A percentile compares a stretch with the other conserved stretches of the same genome.
Conservation (phyloP, 306 rosid species). For the Prunus armeniaca region DNA sequence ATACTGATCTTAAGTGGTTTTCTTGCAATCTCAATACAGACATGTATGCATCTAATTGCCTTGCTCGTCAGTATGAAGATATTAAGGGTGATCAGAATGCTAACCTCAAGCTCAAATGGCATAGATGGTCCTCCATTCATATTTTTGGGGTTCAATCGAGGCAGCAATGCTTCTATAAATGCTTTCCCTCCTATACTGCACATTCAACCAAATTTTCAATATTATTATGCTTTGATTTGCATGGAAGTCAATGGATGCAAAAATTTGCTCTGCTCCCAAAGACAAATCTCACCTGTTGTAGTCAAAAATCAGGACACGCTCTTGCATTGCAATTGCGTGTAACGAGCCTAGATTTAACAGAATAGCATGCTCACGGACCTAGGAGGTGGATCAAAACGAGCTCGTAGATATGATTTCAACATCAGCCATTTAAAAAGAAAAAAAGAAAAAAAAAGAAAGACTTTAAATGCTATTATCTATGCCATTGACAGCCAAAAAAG, state of each 20-base stretch:
- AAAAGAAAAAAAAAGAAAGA: no score
- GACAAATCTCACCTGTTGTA: conserved; percentile 58
- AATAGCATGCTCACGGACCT: conserved; percentile 97
- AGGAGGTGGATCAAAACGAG: conserved; percentile 24
- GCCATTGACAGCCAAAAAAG: no score
- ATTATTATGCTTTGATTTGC: conserved; percentile 18
- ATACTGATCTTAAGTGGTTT: background rate
- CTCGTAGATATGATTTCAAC: background rate
- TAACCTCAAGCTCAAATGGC: conserved; percentile 97
- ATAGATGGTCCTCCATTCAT: conserved; percentile 79
- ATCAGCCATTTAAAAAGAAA: background rate
- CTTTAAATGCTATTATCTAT: no score
- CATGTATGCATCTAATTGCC: conserved; percentile 5
- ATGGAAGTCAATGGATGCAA: background rate
- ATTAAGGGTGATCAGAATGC: conserved; percentile 11
- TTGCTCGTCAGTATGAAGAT: background rate
- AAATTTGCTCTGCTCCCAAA: conserved; percentile 17
- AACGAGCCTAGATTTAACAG: conserved; percentile 90
- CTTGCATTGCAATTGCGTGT: conserved; percentile 94
- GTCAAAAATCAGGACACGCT: conserved; percentile 81
- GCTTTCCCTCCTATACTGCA: conserved; percentile 90
- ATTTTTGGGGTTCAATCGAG: conserved; percentile 80
- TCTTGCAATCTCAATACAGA: background rate
- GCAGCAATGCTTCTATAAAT: conserved; percentile 72
- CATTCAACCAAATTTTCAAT: conserved; percentile 18